Evolutionary conservation across 108 stramenopile genomes (phyloP), one percentile per base, ranked within the genome.

Genomic region (Nitzschia sp.): DNA sequence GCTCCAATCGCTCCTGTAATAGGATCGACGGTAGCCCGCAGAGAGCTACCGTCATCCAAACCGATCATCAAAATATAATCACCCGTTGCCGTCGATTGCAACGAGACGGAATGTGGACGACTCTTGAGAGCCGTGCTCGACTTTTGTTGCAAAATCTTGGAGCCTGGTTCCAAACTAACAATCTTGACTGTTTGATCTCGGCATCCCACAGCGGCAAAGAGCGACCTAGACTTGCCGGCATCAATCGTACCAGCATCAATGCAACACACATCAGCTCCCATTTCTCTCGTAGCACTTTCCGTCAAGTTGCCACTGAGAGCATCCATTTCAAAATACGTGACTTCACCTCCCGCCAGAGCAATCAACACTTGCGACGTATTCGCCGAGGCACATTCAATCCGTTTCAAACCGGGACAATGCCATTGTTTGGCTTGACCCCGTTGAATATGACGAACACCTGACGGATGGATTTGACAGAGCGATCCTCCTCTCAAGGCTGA

Each of bases 241-340:
- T 90, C 87, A 27, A 97, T 81, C 3, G 68, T 77, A 35, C 97
- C 97, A 19, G 98, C 82, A 70, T 97, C 97, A 15, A 99, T 62
- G 56, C 94, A 97, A 46, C 91, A 87, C 5, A 98, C 94, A 71
- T 97, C 97, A 18, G 87, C 86, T 26, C 93, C 96, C 36, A 97
- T 83, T 55, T 94, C 94, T 24, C 84, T 78, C 28, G 82, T 89
- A 18, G 83, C 90, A 28, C 83, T 77, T 64, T 98, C 97, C 24
- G 59, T 83, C 13, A 97, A 72, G 45, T 88, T 85, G 15, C 92
- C 90, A 48, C 82, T 81, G 51, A 85, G 55, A 11, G 83, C 85
- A 75, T 99, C 97, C 36, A 98, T 76, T 80, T 98, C 96, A 66
- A 99, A 99, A 76, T 98, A 98, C 46, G 93, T 92, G 26, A 99